Base-by-base conservation (phyloP, 2,329 filamentous ascomycete genomes). In the Neofusicoccum sp. region DNA sequence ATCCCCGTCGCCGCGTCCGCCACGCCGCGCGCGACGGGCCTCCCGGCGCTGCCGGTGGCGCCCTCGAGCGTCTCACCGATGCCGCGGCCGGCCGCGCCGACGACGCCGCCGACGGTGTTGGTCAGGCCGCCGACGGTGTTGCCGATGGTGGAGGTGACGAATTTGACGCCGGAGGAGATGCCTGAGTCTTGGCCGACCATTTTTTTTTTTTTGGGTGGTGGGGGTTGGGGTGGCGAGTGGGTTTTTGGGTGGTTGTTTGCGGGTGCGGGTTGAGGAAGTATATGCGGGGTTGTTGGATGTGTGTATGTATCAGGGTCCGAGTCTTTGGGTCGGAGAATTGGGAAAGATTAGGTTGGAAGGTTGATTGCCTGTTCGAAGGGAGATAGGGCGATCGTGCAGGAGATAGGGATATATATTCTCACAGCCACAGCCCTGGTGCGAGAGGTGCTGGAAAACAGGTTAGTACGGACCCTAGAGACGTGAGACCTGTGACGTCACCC, bases 101-200 rank as follows among this genome's bases (percentile, higher is more conserved):
- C 79, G 1, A 84, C 76, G 31, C 81, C 59, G 41, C 59, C 59
- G 6, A 61, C 59, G 6, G 59, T 61, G 43, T 61, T 61, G 59
- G 51, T 40, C n/a, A 61, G 34, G n/a, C 59, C 59, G 49, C 59
- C 59, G 44, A 79, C 78, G 0, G 79, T 79, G 68, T 85, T 85
- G 53, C 83, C 82, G 28, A 84, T 70, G 1, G 82, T 83, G 1
- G 79, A 82, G 4, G 81, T 84, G 53, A 83, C 80, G 65, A 82
- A 82, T 65, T 82, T 83, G 59, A 82, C 77, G 60, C 81, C 80
- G 53, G 79, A 80, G 0, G 80, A 80, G 54, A 78, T 75, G 64
- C 80, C 80, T 45, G 71, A 74, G 67, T 77, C 71, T 65, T 66
- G 74, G 71, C 33, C 44, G 31, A 69, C 70, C 64, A 74, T n/a